Percentiles rank a stretch among this genome's conserved stretches.
Conservation (phyloP, 805 yeast genomes). For the Kodamaea restingae region DNA sequence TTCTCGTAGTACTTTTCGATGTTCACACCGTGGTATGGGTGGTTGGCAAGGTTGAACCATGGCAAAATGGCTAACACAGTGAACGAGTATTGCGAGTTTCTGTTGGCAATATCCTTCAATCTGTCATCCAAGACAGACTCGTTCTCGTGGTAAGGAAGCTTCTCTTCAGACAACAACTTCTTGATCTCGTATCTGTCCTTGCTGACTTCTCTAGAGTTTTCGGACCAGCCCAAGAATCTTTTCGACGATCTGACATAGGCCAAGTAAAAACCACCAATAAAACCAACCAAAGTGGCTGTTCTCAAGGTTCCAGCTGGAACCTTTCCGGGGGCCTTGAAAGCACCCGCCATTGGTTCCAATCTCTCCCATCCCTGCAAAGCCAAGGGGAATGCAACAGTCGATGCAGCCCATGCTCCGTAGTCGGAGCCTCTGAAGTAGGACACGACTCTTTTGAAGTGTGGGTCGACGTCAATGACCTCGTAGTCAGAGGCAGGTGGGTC, state of each 20-base stretch:
- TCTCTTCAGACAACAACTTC: constrained; percentile 57
- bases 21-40: constrained; percentile 79
- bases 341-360: constrained; percentile 40
- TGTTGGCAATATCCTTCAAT: constrained; percentile 68
- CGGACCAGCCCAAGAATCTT: constrained; percentile 76
- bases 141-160: constrained; percentile 65
- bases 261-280: constrained; percentile 66
- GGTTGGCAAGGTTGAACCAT: constrained; percentile 78
- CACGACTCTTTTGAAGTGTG: constrained; percentile 68
- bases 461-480: constrained; percentile 70
- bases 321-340: constrained; percentile 43
- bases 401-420: constrained; percentile 45
- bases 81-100: constrained; percentile 73
- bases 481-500: constrained; percentile 35
- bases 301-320: constrained; percentile 56
- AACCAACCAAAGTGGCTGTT: constrained; percentile 59
- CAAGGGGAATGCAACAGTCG: constrained; percentile 41
- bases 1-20: constrained; percentile 41
- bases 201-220: constrained; percentile 64
- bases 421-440: constrained; percentile 69
- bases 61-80: constrained; percentile 60
- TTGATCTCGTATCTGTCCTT: constrained; percentile 75
- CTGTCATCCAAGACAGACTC: constrained; percentile 53
- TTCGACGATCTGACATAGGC: constrained; percentile 65
- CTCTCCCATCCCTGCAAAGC: constrained; percentile 41